Evolutionary conservation across 371 early-diverging fungal species (phyloP), one percentile per base, ranked within the genome.

Genomic region (Syncephalastrum sp.): DNA sequence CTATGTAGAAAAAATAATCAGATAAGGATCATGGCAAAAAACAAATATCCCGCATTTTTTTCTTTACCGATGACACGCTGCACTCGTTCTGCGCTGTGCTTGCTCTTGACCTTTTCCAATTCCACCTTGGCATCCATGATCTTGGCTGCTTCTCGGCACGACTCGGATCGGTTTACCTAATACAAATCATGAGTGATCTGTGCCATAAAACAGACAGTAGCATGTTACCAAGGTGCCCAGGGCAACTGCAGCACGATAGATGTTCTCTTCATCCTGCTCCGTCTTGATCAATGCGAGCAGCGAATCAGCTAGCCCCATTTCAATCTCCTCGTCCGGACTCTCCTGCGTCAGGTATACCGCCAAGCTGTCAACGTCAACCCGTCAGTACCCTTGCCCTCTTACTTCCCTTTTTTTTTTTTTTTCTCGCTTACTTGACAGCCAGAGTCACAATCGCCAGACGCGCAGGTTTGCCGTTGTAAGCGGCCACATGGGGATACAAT

Each of bases 181-280:
- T 23, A 44, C 6, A 12, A 6, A 21, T 4, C 53, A 10, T 23
- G n/a, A 54, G 25, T 19, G 24, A 0, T 15, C 2, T 50, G 38
- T 33, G 5, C 38, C 10, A 33, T 33, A 33, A 33, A 10, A 5
- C 0, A 10, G 3, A 33, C 38, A 33, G 10, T 14, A 25, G 2
- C 14, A 17, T 17, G 61, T 67, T 69, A 79, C 77, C 68, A 87
- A 63, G 3, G 85, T 88, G 14, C 88, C 88, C 25, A 84, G 47
- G 3, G 84, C 82, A 51, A 78, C 79, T 3, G 86, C 54, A 14
- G 68, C 68, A 23, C 86, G 82, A 66, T 82, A 79, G 13, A 79
- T 50, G 46, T 74, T 79, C 46, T 88, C 85, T 41, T 73, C 79
- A 46, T 84, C 82, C 19, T 60, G 27, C 47, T 79, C 77, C 23